These are phyloP conservation scores for Panicum virgatum DNA, from an alignment of 202 grass and related monocot genomes.

Conservation along the genomic window DNA sequence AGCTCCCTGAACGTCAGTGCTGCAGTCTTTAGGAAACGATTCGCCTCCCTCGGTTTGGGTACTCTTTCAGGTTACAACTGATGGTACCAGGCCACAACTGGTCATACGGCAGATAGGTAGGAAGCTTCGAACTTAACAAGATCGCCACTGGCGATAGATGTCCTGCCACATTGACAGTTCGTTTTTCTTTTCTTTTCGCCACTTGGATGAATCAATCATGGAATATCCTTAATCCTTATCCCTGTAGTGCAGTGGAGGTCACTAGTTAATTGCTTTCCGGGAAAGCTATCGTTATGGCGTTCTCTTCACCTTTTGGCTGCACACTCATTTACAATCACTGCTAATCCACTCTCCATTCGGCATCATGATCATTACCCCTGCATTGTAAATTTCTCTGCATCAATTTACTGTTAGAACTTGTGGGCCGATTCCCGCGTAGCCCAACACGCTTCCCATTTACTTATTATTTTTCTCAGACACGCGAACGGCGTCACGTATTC, in stretches of 20 bases:
- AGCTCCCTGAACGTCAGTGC: not conserved
- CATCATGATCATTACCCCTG: slow-evolving; percentile 16
- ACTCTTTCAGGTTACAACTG: slow-evolving; percentile 1
- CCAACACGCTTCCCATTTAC: not conserved
- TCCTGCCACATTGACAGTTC: not conserved
- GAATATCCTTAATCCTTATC: not conserved
- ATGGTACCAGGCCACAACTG: not conserved
- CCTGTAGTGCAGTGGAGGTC: not conserved
- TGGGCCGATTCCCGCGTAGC: not conserved
- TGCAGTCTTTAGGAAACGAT: slow-evolving; percentile 5
- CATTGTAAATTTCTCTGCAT: not conserved
- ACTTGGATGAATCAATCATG: slow-evolving; percentile 4
- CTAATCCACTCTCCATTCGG: slow-evolving; percentile 29
- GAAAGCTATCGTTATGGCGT: slow-evolving; percentile 37
- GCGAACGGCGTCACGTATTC: not conserved
- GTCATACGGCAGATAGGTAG: not conserved
- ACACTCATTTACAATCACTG: slow-evolving; percentile 40
- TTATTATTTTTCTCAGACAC: not conserved
- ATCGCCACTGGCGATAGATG: not conserved
- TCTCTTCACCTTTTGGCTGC: slow-evolving; percentile 26
- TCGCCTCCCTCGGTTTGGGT: not conserved
- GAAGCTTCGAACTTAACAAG: slow-evolving; percentile 13
- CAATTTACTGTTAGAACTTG: not conserved
- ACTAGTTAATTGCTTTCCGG: slow-evolving; percentile 28
- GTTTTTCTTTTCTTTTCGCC: not conserved